Evolutionary conservation across 78 protist species (phyloP).

Genomic region (Emiliania huxleyi): DNA sequence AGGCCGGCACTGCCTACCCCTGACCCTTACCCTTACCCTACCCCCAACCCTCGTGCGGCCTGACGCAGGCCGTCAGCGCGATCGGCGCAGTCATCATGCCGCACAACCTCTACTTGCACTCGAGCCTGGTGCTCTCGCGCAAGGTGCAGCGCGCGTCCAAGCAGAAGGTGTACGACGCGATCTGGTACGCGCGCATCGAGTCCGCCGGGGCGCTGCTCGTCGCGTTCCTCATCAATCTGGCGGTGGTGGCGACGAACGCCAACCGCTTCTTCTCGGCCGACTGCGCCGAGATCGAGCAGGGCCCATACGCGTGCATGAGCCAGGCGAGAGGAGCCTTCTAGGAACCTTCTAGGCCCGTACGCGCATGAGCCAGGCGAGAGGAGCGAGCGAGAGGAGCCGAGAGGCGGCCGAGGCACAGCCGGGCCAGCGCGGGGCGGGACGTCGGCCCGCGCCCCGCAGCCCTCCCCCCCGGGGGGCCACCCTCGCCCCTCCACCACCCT

Average conservation of each 20-base stretch:
- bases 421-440: no score
- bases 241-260: slow-evolving; percentile 57
- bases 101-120: slow-evolving; percentile 78
- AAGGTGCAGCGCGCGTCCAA: neutral
- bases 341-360: no score
- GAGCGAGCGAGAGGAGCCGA: no score
- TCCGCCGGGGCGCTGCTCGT: slow-evolving; percentile 57
- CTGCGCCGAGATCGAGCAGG: neutral
- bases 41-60: no score
- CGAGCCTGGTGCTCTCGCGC: slow-evolving; percentile 66
- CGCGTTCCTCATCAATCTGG: slow-evolving; percentile 72
- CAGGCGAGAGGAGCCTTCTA: no score
- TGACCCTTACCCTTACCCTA: no score
- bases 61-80: slow-evolving; percentile 67
- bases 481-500: no score
- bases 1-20: neutral
- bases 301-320: neutral
- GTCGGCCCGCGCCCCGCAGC: no score
- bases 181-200: slow-evolving; percentile 68
- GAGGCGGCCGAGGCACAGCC: no score
- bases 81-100: slow-evolving; percentile 87
- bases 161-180: slow-evolving; percentile 49
- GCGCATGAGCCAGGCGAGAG: no score
- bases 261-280: neutral
- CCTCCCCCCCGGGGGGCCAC: no score